Conservation (phyloP, 192 early-diverging fungal species). For the Coemansia sp. region DNA sequence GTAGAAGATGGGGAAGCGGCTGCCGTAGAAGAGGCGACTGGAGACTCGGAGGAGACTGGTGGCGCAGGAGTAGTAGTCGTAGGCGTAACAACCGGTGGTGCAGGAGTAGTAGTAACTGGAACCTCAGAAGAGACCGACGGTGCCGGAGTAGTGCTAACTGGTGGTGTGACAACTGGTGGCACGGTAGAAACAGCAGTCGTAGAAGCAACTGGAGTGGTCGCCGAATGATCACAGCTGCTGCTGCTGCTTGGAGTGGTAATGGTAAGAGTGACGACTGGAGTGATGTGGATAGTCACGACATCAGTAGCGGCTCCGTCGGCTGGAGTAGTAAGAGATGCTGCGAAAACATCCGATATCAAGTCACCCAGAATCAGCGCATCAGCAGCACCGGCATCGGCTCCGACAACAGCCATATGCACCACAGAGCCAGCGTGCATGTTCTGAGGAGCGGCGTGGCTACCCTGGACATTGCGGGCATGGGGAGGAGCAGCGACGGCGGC, state of each 20-base stretch:
- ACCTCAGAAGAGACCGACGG: neutral
- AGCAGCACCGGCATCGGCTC: neutral
- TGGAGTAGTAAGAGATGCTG: neutral
- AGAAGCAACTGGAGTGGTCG: neutral
- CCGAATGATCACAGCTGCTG: neutral
- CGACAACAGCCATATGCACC: neutral
- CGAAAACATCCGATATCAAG: neutral
- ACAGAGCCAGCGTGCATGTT: neutral
- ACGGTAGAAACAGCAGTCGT: neutral
- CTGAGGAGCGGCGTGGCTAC: neutral
- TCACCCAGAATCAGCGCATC: neutral
- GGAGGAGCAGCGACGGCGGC: neutral
- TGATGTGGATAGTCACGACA: neutral
- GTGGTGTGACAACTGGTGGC: neutral
- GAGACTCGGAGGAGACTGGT: too few relatives aligned
- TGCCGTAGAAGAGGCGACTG: neutral
- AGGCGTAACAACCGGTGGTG: too few relatives aligned
- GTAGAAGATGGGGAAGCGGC: neutral
- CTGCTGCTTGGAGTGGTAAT: neutral
- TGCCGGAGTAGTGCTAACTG: neutral
- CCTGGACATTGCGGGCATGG: neutral
- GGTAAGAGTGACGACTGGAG: neutral
- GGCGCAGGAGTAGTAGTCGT: too few relatives aligned
- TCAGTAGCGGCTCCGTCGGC: neutral
- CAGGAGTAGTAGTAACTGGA: neutral